Conservation (phyloP, 371 early-diverging fungal genomes). For the Saksenaea vasiformis region DNA sequence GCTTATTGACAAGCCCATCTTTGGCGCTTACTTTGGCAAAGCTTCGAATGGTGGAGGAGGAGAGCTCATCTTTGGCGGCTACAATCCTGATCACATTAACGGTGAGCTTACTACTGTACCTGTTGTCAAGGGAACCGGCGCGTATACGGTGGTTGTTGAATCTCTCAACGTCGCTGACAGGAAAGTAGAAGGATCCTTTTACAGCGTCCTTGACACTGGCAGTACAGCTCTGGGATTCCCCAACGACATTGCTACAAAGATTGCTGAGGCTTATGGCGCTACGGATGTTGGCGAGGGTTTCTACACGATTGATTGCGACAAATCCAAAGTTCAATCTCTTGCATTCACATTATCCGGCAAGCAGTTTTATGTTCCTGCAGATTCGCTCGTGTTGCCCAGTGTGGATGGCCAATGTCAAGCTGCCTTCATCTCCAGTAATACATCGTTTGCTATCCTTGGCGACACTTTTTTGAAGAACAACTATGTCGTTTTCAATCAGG, state of each 20-base stretch:
- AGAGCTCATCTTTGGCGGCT: conserved; percentile 49
- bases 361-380: conserved; percentile 13
- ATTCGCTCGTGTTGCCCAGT: not conserved
- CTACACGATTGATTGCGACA: conserved; percentile 20
- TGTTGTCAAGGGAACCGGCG: conserved; percentile 28
- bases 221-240: conserved; percentile 55
- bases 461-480: conserved; percentile 53
- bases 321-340: conserved; percentile 13
- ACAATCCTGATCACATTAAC: conserved; percentile 32
- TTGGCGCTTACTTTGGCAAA: conserved; percentile 26
- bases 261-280: conserved; percentile 17
- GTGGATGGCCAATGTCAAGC: conserved; percentile 16
- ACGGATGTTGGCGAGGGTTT: conserved; percentile 20
- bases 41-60: conserved; percentile 15
- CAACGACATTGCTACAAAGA: conserved; percentile 23
- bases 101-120: conserved; percentile 43
- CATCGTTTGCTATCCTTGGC: conserved; percentile 32
- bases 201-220: conserved; percentile 55
- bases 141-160: conserved; percentile 9
- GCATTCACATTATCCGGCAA: conserved; percentile 16
- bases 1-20: conserved; percentile 15
- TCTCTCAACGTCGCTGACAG: not conserved
- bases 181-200: not conserved
- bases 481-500: conserved; percentile 33
- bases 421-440: conserved; percentile 27